A percentile compares a stretch with the other conserved stretches of the same genome.
phyloP scores from a whole-genome alignment of 495 filamentous ascomycete species.

The Aspergillus wentii region DNA sequence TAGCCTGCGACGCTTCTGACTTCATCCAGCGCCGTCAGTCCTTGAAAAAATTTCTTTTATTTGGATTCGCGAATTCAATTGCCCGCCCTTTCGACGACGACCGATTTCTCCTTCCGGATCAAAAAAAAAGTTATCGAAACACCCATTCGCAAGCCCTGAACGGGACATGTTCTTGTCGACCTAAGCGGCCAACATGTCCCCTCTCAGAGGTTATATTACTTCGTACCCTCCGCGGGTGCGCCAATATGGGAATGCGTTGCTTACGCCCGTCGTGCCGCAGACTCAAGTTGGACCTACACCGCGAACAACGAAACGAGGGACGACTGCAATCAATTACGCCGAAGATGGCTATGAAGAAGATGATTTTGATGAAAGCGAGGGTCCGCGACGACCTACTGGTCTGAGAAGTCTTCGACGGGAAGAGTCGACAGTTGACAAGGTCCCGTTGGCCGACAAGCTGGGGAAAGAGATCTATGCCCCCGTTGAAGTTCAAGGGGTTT shows the following conservation, averaged over 20 bases:
- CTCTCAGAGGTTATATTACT: slow-evolving; percentile 82
- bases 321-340: slow-evolving; percentile 93
- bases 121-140: slow-evolving; percentile 9
- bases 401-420: slow-evolving; percentile 77
- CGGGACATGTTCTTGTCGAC: slow-evolving; percentile 39
- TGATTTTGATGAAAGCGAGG: slow-evolving; percentile 86
- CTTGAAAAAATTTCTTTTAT: not conserved
- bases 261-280: slow-evolving; percentile 79
- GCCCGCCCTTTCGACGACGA: too few species aligned
- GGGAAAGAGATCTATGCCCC: slow-evolving; percentile 79
- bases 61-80: not conserved
- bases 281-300: slow-evolving; percentile 60
- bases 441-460: slow-evolving; percentile 64
- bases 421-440: slow-evolving; percentile 57
- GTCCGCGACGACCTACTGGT: slow-evolving; percentile 74
- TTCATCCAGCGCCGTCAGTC: not conserved
- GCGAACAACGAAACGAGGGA: slow-evolving; percentile 93
- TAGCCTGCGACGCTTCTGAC: too few species aligned
- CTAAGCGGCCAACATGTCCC: slow-evolving; percentile 47
- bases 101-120: too few species aligned
- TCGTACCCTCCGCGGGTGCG: slow-evolving; percentile 90
- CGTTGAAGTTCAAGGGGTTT: slow-evolving; percentile 82
- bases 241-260: slow-evolving; percentile 86
- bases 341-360: slow-evolving; percentile 94
- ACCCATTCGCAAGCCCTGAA: slow-evolving; percentile 10